Evolutionary conservation across 257 asterid species (phyloP), one percentile per base, ranked within the genome.

Genomic region (Datura wrightii): DNA sequence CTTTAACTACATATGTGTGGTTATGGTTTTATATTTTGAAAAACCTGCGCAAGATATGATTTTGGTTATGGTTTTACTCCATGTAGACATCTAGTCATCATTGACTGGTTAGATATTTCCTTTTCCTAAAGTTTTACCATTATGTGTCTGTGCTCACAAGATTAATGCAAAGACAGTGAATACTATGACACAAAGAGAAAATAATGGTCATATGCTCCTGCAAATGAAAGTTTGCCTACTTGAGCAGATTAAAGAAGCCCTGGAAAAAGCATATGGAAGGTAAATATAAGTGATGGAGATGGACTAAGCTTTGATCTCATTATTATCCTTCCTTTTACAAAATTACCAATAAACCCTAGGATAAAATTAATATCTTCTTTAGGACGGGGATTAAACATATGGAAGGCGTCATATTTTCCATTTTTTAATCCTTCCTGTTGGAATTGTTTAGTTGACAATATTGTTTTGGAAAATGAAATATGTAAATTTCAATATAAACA

Each of bases 1-100:
- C 70, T 31, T 31, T 63, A 31, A 31, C 41, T 31, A 63, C 18
- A 62, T 31, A 31, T 63, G 70, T 63, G 70, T 10, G 70, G 42
- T 31, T 31, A 37, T 41, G 79, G 31, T 41, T 69, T 18, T 42
- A 41, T 16, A 69, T 69, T 69, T 41, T 69, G 53, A 46, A 69
- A 67, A 69, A 41, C 8, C 36, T 39, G 79, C 14, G 1, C 50
- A 67, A 54, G 16, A 37, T 37, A 67, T 67, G 50, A 67, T 60
- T 69, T 69, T 39, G 79, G 54, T 18, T 8, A 41, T 69, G 79
- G 79, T 69, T 69, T 69, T 69, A 69, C 53, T 69, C 79, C 34
- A 69, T 69, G 53, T 69, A 69, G 52, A 69, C 79, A 16, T 69
- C 79, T 69, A 69, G 53, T 69, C 53, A 69, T 41, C 79, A 69